Conservation (phyloP, 2,329 filamentous ascomycete genomes). For the Cucurbitaria berberidis region DNA sequence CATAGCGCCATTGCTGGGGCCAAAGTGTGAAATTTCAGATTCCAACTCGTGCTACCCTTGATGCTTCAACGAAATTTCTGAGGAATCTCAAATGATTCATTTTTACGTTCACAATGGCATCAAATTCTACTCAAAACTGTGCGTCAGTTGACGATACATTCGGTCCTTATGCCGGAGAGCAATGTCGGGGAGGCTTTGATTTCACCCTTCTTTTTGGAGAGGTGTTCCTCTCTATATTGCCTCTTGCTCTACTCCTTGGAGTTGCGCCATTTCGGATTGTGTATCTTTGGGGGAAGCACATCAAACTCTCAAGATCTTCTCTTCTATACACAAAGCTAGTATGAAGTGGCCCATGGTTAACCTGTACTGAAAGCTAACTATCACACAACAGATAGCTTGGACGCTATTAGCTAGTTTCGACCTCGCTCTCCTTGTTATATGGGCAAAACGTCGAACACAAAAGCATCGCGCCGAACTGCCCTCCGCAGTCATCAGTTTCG, state of each 20-base stretch:
- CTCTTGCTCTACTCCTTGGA: slow-evolving; percentile 37
- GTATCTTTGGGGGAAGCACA: slow-evolving; percentile 33
- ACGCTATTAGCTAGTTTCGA: slow-evolving; percentile 35
- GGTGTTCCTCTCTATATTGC: slow-evolving; percentile 40
- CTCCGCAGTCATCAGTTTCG: slow-evolving; percentile 35
- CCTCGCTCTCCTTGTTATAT: slow-evolving; percentile 35
- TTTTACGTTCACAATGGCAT: slow-evolving; percentile 27
- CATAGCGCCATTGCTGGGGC: slow-evolving; percentile 17
- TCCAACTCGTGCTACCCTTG: slow-evolving; percentile 24
- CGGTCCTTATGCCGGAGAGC: slow-evolving; percentile 38
- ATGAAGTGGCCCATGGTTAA: slow-evolving; percentile 1
- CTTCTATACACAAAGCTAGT: slow-evolving; percentile 38
- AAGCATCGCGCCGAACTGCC: slow-evolving; percentile 31
- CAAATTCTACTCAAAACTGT: slow-evolving; percentile 23
- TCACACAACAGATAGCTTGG: slow-evolving; percentile 28
- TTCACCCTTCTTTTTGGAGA: slow-evolving; percentile 49
- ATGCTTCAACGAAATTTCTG: slow-evolving; percentile 26
- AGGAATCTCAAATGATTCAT: slow-evolving; percentile 26
- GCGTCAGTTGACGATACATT: slow-evolving; percentile 39
- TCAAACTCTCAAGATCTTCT: slow-evolving; percentile 31
- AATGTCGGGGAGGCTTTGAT: slow-evolving; percentile 47
- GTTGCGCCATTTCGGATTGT: slow-evolving; percentile 37
- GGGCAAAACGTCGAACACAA: slow-evolving; percentile 22
- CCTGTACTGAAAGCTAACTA: background rate
- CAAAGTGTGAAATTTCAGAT: slow-evolving; percentile 20